Conservation (phyloP, 768 basidiomycete species). For the Boletellus ananiceps region DNA sequence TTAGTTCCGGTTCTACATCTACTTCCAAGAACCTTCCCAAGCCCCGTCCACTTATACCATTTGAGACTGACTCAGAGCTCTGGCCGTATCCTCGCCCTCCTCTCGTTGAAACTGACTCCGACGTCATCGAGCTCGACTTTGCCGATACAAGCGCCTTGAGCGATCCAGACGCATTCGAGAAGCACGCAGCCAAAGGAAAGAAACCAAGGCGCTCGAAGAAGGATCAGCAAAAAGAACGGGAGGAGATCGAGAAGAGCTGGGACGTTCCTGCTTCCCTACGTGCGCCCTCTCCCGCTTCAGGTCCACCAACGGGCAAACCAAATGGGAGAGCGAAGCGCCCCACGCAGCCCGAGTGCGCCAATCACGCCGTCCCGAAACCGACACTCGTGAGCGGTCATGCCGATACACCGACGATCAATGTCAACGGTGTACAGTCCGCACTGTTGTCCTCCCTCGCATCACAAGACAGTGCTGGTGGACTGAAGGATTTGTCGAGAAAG, state of each 20-base stretch:
- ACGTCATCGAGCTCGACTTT: constrained; percentile 74
- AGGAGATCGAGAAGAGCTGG: constrained; percentile 59
- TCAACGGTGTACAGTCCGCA: constrained; percentile 18
- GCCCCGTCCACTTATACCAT: constrained; percentile 50
- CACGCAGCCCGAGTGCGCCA: constrained; percentile 4
- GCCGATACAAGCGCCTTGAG: constrained; percentile 69
- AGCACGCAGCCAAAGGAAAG: constrained; percentile 24
- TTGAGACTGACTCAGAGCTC: constrained; percentile 59
- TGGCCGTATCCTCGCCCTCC: constrained; percentile 64
- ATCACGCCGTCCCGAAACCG: constrained; percentile 5
- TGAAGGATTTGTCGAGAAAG: constrained; percentile 40
- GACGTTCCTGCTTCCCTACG: constrained; percentile 41
- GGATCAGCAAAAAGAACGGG: constrained; percentile 36
- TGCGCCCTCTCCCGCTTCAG: constrained; percentile 14
- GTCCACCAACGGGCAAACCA: constrained; percentile 6
- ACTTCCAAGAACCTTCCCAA: constrained; percentile 19
- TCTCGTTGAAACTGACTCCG: constrained; percentile 41
- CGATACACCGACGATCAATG: constrained; percentile 14
- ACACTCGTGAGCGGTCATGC: background rate
- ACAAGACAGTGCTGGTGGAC: constrained; percentile 14
- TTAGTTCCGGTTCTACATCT: constrained; percentile 4
- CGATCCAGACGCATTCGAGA: constrained; percentile 55
- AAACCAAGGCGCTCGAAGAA: constrained; percentile 27
- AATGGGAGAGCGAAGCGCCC: constrained; percentile 26
- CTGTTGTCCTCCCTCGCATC: constrained; percentile 23